Conservation (phyloP, 306 rosid species). For the Albizia julibrissin region DNA sequence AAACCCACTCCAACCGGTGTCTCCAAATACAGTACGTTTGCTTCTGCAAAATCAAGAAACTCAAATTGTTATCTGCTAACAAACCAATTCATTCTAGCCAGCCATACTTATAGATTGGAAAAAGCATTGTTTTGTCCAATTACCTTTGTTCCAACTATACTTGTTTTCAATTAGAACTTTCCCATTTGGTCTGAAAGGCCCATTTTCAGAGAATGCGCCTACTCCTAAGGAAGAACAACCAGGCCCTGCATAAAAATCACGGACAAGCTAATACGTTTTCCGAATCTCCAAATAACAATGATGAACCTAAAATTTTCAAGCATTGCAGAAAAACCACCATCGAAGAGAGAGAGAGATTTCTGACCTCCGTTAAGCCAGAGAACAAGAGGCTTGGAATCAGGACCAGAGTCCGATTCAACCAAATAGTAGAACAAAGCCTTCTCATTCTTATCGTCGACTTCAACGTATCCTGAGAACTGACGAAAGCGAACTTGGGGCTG, state of each 20-base stretch:
- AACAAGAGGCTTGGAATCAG: constrained; percentile 75
- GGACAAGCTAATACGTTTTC: background rate
- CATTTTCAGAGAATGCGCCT: constrained; percentile 85
- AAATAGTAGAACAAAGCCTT: constrained; percentile 67
- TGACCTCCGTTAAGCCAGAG: constrained; percentile 85
- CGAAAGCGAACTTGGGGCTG: constrained; percentile 57
- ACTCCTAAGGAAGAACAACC: constrained; percentile 92
- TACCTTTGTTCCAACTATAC: constrained; percentile 83
- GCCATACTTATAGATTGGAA: constrained; percentile 24
- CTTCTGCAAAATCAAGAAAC: constrained; percentile 45
- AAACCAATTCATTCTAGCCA: constrained; percentile 12
- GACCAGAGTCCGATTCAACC: constrained; percentile 61
- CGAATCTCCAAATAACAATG: background rate
- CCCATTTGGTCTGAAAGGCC: constrained; percentile 83
- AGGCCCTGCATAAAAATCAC: constrained; percentile 55
- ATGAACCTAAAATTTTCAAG: background rate
- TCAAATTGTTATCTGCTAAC: background rate
- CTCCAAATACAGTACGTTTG: constrained; percentile 72
- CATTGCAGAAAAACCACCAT: background rate
- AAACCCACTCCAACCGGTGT: constrained; percentile 84
- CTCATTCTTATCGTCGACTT: constrained; percentile 48
- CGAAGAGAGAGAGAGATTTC: constrained; percentile 14
- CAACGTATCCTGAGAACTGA: constrained; percentile 68
- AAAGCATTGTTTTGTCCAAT: background rate
- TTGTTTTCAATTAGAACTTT: constrained; percentile 58